phyloP scores from a whole-genome alignment of 2,329 filamentous ascomycete species.

The Cordyceps militaris region DNA sequence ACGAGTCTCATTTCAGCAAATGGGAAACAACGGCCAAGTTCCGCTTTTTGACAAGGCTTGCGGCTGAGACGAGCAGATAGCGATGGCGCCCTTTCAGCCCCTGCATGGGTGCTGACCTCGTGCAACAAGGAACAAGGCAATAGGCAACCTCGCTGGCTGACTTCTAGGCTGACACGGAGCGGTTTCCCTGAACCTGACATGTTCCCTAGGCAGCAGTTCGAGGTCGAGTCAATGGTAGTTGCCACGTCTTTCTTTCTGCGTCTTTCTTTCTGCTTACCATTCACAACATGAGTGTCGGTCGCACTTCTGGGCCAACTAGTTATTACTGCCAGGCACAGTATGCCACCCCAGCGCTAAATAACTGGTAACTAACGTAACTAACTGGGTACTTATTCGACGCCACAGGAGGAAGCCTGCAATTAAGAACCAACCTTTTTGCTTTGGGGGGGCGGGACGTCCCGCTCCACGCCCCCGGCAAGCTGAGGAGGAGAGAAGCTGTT shows the following conservation, averaged over 20 bases:
- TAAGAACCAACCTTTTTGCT: neutral
- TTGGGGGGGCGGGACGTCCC: conserved; percentile 4
- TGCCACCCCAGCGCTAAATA: no score
- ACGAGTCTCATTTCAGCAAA: conserved; percentile 3
- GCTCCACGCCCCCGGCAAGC: neutral
- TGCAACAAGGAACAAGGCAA: neutral
- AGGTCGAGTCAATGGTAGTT: no score
- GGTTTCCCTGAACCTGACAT: no score
- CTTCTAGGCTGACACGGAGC: neutral
- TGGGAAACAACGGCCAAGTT: neutral
- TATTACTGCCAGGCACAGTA: no score
- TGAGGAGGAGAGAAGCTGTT: neutral
- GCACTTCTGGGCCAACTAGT: no score
- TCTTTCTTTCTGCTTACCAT: no score
- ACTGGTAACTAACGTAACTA: neutral
- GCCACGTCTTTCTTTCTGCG: no score
- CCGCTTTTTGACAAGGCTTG: neutral
- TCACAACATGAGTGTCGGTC: no score
- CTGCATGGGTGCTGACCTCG: neutral
- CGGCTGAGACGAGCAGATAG: conserved; percentile 2
- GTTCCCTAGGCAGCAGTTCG: no score
- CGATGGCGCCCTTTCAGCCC: conserved; percentile 2
- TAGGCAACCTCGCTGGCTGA: conserved; percentile 1
- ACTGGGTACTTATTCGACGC: neutral
- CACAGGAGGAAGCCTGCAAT: neutral